phyloP scores from a whole-genome alignment of 2,329 filamentous ascomycete genomes.

The Sarocladiaceae sp. region DNA sequence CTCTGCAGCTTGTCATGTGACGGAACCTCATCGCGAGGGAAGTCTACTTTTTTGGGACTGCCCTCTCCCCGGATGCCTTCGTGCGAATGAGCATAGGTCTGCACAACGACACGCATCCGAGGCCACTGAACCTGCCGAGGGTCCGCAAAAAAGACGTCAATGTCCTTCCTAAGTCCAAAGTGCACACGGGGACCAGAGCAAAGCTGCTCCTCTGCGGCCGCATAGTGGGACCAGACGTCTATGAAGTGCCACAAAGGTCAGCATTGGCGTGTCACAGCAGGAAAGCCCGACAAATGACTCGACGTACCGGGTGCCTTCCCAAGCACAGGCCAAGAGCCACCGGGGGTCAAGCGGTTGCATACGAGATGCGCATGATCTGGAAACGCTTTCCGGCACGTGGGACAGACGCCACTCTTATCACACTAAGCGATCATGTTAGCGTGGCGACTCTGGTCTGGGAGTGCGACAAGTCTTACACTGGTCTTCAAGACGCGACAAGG shows the following conservation, averaged over 20 bases:
- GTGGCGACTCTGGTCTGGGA: neutral
- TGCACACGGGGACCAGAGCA: slow-evolving; percentile 29
- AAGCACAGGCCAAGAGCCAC: slow-evolving; percentile 31
- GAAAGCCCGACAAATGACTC: neutral
- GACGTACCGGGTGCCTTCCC: slow-evolving; percentile 30
- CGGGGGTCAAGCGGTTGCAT: slow-evolving; percentile 31
- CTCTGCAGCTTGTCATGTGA: slow-evolving; percentile 26
- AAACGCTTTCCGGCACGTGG: slow-evolving; percentile 34
- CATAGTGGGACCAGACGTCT: slow-evolving; percentile 32
- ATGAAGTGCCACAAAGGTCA: slow-evolving; percentile 11
- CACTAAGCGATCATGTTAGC: slow-evolving; percentile 21
- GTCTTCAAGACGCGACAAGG: slow-evolving; percentile 42
- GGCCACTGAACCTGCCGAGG: slow-evolving; percentile 29
- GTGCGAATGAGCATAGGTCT: slow-evolving; percentile 28
- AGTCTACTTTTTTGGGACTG: slow-evolving; percentile 28
- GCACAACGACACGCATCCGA: slow-evolving; percentile 30
- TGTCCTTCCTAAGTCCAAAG: slow-evolving; percentile 28
- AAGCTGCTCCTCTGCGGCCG: slow-evolving; percentile 27
- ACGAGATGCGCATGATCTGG: slow-evolving; percentile 33
- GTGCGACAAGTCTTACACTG: slow-evolving; percentile 31
- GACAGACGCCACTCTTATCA: slow-evolving; percentile 34
- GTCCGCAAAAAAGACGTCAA: slow-evolving; percentile 27
- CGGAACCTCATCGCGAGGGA: slow-evolving; percentile 30
- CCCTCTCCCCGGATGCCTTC: slow-evolving; percentile 21
- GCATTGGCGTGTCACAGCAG: neutral